These are phyloP conservation scores for Medicago arabica DNA, from an alignment of 306 rosid genomes.

Conservation along the genomic window DNA sequence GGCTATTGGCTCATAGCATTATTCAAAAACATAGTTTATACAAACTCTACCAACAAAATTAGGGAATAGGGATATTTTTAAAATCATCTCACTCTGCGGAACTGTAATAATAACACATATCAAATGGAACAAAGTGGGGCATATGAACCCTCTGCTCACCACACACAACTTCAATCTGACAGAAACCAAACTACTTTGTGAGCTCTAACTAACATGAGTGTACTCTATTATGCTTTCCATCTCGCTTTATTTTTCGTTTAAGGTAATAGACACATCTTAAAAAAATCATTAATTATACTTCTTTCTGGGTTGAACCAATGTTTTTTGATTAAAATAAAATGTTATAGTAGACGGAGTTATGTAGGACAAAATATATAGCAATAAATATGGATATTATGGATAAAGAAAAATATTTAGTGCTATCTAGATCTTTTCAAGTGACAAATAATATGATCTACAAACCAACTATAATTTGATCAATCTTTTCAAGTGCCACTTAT, in stretches of 20 bases:
- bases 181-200: constrained; percentile 22
- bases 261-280: neutral
- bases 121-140: constrained; percentile 23
- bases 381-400: neutral
- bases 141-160: constrained; percentile 2
- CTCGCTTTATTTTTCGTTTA: neutral
- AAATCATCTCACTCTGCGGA: constrained; percentile 25
- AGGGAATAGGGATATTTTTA: constrained; percentile 14
- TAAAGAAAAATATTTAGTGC: neutral
- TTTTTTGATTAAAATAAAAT: neutral
- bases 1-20: constrained; percentile 9
- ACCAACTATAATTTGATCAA: neutral
- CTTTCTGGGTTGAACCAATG: neutral
- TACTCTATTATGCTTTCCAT: neutral
- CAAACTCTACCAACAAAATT: constrained; percentile 13
- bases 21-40: constrained; percentile 20
- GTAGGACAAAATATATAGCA: neutral
- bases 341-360: neutral
- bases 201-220: constrained; percentile 14
- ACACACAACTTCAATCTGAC: constrained; percentile 12
- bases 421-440: neutral
- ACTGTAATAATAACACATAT: constrained; percentile 10
- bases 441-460: neutral
- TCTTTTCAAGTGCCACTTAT: constrained; percentile 75
- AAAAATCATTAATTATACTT: neutral